phyloP scores from a whole-genome alignment of 208 protist genomes.

The Lotmaria passim region DNA sequence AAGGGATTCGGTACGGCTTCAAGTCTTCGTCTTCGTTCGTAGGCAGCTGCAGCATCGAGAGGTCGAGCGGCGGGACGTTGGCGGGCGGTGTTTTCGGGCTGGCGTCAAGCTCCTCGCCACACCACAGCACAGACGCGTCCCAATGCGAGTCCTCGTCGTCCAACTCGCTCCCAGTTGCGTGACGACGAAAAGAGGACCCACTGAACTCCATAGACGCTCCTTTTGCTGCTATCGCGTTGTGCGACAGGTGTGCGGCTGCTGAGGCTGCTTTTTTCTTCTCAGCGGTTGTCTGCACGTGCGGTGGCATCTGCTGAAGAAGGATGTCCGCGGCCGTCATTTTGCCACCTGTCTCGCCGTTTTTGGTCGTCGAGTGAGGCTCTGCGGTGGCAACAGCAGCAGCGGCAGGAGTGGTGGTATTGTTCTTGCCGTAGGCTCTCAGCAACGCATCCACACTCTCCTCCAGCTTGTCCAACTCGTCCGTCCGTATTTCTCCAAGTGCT shows the following conservation, averaged over 20 bases:
- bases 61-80: slow-evolving; percentile 28
- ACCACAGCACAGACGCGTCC: slow-evolving; percentile 18
- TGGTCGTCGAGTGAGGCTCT: background rate
- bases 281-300: background rate
- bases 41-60: slow-evolving; percentile 19
- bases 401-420: background rate
- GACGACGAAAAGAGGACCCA: background rate
- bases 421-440: slow-evolving; percentile 21
- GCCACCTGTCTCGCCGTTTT: background rate
- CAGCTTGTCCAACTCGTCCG: slow-evolving; percentile 30
- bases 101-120: slow-evolving; percentile 6
- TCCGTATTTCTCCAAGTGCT: slow-evolving; percentile 3
- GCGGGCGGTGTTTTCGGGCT: background rate
- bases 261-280: background rate
- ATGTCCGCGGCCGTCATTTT: slow-evolving; percentile 13
- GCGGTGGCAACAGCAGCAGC: background rate
- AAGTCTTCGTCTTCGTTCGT: slow-evolving; percentile 11
- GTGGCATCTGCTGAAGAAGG: slow-evolving; percentile 1
- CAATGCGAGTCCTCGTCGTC: slow-evolving; percentile 21
- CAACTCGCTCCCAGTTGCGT: background rate
- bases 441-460: slow-evolving; percentile 31
- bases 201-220: background rate
- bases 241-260: background rate
- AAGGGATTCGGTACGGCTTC: slow-evolving; percentile 28
- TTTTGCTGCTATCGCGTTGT: background rate